Evolutionary conservation across 2,329 filamentous ascomycete genomes (phyloP).

Genomic region (Myriosclerotinia scirpicola): DNA sequence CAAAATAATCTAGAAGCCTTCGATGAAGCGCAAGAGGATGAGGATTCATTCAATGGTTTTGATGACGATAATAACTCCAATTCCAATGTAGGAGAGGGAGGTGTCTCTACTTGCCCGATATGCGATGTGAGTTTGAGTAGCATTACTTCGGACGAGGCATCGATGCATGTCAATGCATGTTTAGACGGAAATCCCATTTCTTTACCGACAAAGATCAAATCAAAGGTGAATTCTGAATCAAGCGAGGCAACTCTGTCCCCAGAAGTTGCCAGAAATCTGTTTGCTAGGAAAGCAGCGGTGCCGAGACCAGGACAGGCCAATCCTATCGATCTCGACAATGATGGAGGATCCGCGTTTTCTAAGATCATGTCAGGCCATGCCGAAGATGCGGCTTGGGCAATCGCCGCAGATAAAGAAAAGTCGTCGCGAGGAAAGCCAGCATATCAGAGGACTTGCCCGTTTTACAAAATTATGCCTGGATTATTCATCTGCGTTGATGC

Average conservation of each 20-base stretch:
- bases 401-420: constrained; percentile 76
- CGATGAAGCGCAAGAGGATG: constrained; percentile 43
- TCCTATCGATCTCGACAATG: constrained; percentile 60
- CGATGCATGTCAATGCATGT: constrained; percentile 87
- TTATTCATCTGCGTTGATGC: constrained; percentile 94
- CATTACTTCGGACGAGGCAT: constrained; percentile 64
- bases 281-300: constrained; percentile 62
- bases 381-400: constrained; percentile 87
- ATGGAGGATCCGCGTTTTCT: constrained; percentile 73
- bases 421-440: constrained; percentile 80
- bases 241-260: constrained; percentile 34
- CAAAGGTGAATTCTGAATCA: constrained; percentile 29
- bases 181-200: constrained; percentile 77
- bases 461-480: constrained; percentile 96
- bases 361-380: constrained; percentile 91
- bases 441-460: constrained; percentile 88
- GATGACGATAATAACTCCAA: constrained; percentile 27
- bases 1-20: constrained; percentile 66
- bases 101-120: constrained; percentile 64
- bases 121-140: constrained; percentile 66
- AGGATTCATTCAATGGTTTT: constrained; percentile 37
- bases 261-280: constrained; percentile 45
- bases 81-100: constrained; percentile 27
- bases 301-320: constrained; percentile 79
- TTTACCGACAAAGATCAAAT: constrained; percentile 44